Evolutionary conservation across 129 eudicot species (phyloP).

Genomic region (carrot (Daucus carota)): DNA sequence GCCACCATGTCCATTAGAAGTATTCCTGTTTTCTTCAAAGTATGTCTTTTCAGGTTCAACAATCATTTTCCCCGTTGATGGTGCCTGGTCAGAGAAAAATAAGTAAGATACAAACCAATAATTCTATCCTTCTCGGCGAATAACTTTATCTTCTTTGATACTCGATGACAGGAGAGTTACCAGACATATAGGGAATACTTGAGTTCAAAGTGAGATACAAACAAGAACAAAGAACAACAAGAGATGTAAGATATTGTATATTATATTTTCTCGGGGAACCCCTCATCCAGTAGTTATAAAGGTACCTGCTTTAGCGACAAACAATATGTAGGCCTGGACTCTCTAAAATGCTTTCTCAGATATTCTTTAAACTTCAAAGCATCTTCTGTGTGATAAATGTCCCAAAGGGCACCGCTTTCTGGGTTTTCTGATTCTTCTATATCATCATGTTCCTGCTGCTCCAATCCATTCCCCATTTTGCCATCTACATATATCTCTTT

Average conservation of each 20-base stretch:
- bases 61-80: conserved; percentile 77
- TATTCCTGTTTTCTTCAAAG: conserved; percentile 51
- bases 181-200: not conserved
- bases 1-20: conserved; percentile 39
- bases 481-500: conserved; percentile 23
- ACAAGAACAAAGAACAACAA: not conserved
- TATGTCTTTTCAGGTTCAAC: conserved; percentile 35
- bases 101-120: too few species aligned
- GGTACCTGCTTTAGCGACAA: conserved; percentile 31
- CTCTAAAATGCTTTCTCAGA: conserved; percentile 26
- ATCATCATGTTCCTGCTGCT: not conserved
- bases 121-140: not conserved
- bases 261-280: not conserved
- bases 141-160: not conserved
- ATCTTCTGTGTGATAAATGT: conserved; percentile 42
- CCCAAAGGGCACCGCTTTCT: conserved; percentile 50
- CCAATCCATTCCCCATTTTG: not conserved
- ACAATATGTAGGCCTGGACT: conserved; percentile 29
- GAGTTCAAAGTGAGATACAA: not conserved
- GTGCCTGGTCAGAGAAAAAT: conserved; percentile 57
- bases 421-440: not conserved
- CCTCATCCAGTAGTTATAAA: not conserved
- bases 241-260: not conserved
- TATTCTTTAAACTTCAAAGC: conserved; percentile 28
- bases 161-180: not conserved